phyloP scores from a whole-genome alignment of 495 filamentous ascomycete species.

The Penicillium soppii region DNA sequence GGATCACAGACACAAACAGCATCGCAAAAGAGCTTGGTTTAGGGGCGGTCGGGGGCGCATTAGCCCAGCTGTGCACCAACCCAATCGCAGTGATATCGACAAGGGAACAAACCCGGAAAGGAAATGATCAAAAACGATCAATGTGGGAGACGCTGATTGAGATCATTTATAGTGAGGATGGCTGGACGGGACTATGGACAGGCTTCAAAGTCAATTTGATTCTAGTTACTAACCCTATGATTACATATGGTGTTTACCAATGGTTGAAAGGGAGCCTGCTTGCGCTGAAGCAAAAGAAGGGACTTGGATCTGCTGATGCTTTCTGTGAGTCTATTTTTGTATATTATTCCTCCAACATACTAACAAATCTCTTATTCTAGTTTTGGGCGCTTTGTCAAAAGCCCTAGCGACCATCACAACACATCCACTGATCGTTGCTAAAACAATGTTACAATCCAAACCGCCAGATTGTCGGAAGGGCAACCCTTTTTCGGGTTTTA shows the following conservation, averaged over 20 bases:
- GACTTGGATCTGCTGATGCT: constrained; percentile 70
- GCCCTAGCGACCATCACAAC: constrained; percentile 78
- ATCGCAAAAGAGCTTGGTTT: constrained; percentile 43
- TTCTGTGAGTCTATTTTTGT: constrained; percentile 58
- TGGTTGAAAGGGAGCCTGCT: constrained; percentile 70
- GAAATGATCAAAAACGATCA: constrained; percentile 68
- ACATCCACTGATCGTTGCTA: constrained; percentile 89
- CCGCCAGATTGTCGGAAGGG: constrained; percentile 73
- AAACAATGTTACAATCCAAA: constrained; percentile 82
- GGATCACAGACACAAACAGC: constrained; percentile 5
- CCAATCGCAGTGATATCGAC: constrained; percentile 90
- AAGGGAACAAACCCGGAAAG: constrained; percentile 73
- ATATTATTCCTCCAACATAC: neutral
- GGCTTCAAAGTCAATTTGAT: constrained; percentile 48
- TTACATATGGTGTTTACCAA: constrained; percentile 93
- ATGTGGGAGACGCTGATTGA: constrained; percentile 76
- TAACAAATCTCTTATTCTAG: constrained; percentile 36
- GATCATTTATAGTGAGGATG: constrained; percentile 78
- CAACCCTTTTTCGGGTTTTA: constrained; percentile 81
- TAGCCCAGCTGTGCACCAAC: constrained; percentile 87
- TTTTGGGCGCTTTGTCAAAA: constrained; percentile 83
- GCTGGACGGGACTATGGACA: constrained; percentile 69
- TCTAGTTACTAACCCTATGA: constrained; percentile 80
- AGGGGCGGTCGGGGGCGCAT: constrained; percentile 76
- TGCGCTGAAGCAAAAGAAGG: constrained; percentile 59